Conservation (phyloP, 2,329 filamentous ascomycete species). For the Aspergillus sojae region DNA sequence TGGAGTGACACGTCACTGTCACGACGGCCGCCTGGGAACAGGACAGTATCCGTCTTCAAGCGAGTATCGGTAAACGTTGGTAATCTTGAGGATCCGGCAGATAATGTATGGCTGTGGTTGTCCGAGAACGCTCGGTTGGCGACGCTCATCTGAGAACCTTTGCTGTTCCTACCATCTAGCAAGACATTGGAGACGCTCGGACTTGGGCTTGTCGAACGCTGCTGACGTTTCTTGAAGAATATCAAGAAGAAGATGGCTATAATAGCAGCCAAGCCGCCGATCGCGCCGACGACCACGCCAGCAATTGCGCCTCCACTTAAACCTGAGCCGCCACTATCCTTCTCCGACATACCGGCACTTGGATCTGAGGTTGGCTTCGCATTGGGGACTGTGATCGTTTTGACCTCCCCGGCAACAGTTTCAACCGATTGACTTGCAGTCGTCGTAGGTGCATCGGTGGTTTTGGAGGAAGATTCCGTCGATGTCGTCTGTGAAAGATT, state of each 20-base stretch:
- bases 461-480: slow-evolving; percentile 18
- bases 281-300: slow-evolving; percentile 47
- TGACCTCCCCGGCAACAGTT: slow-evolving; percentile 30
- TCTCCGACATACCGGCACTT: background rate
- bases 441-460: slow-evolving; percentile 17
- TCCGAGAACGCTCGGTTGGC: slow-evolving; percentile 36
- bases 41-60: slow-evolving; percentile 45
- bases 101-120: slow-evolving; percentile 27
- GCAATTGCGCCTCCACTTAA: slow-evolving; percentile 47
- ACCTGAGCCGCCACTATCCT: slow-evolving; percentile 22
- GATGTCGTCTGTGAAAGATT: slow-evolving; percentile 13
- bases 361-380: slow-evolving; percentile 20
- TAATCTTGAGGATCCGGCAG: slow-evolving; percentile 29
- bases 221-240: slow-evolving; percentile 42
- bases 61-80: slow-evolving; percentile 47
- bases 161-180: slow-evolving; percentile 35
- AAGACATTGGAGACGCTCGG: slow-evolving; percentile 33
- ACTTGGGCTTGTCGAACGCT: slow-evolving; percentile 31
- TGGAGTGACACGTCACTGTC: slow-evolving; percentile 50
- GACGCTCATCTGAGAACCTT: slow-evolving; percentile 39
- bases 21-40: slow-evolving; percentile 45
- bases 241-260: slow-evolving; percentile 42
- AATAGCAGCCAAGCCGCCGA: slow-evolving; percentile 42
- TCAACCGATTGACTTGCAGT: slow-evolving; percentile 16
- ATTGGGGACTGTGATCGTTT: slow-evolving; percentile 31